Base-by-base conservation (phyloP, 176 grass and related monocot genomes). In the Eragrostis nindensis region DNA sequence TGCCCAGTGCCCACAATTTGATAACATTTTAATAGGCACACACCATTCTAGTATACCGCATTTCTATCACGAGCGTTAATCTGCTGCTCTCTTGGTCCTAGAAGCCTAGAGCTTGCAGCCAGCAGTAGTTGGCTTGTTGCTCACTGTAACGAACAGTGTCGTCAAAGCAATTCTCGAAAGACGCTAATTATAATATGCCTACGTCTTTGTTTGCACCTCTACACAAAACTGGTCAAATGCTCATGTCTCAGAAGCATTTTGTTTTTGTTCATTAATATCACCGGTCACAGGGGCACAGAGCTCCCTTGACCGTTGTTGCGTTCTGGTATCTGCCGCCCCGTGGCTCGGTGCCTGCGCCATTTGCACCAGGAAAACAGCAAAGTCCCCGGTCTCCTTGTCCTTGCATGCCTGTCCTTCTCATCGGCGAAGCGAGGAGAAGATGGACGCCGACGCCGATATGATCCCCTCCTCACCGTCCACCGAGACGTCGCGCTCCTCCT, bases 401-500 rank as follows among this genome's bases (percentile, higher is more conserved):
- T 26, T 61, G 24, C 57, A 14, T 27, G 24, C 57, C 57, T 61
- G 57, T 27, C 24, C 24, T 27, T 61, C 22, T 54, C 17, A 21
- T 61, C 9, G 22, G 57, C 24, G 54, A 48, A n/a, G 22, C 6
- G 53, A 44, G 46, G 44, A 71, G 79, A 44, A 9, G 70, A 88
- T 95, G 95, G 90, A 94, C 70, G 13, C 55, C 8, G 82, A 86
- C 8, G 73, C 54, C 62, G 75, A 81, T 40, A 63, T 86, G 70
- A 84, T 93, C 46, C 92, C 86, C 22, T 91, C 90, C 14, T 95
- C 96, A 4, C 87, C 92, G 5, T 86, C 96, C 65, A n/a, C 77
- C 30, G 86, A 91, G 62, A 82, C 96, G 2, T 98, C 92, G 24
- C 56, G 79, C 57, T 98, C 96, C 41, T 95, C 92, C 36, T 98